A percentile compares a stretch with the other conserved stretches of the same genome.
phyloP scores from a whole-genome alignment of 2,329 filamentous ascomycete species.

The Botrytis byssoidea region DNA sequence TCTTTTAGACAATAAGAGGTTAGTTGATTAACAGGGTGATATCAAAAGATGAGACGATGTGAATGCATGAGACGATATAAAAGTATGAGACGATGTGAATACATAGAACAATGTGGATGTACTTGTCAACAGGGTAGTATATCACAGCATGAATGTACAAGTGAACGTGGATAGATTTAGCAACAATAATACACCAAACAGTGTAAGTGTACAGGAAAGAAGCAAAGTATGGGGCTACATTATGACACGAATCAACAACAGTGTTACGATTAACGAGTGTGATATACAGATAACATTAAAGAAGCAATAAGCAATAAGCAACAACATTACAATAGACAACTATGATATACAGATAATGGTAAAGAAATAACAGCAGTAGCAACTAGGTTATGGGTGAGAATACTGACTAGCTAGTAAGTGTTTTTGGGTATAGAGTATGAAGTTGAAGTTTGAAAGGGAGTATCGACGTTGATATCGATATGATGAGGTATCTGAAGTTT shows the following conservation, averaged over 20 bases:
- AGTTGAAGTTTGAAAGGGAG: neutral
- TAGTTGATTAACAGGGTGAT: neutral
- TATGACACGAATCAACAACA: neutral
- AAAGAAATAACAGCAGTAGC: neutral
- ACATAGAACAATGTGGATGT: neutral
- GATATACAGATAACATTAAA: neutral
- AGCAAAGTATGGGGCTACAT: neutral
- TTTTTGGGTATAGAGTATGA: too few relatives aligned
- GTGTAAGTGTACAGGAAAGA: neutral
- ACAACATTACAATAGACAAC: neutral
- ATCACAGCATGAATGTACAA: neutral
- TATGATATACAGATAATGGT: neutral
- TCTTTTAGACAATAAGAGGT: neutral
- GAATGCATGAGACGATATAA: too few relatives aligned
- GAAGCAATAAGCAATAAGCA: neutral
- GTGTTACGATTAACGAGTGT: neutral
- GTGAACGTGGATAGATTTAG: fast-evolving
- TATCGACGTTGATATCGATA: neutral
- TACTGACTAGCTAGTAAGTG: neutral
- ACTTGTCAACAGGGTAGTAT: neutral
- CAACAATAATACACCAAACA: neutral
- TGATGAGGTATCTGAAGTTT: neutral
- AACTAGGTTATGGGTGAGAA: fast-evolving
- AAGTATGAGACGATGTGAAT: neutral
- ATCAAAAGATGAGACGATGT: neutral